phyloP scores from a whole-genome alignment of 2,329 filamentous ascomycete species.

The Pyrenochaeta sp. region DNA sequence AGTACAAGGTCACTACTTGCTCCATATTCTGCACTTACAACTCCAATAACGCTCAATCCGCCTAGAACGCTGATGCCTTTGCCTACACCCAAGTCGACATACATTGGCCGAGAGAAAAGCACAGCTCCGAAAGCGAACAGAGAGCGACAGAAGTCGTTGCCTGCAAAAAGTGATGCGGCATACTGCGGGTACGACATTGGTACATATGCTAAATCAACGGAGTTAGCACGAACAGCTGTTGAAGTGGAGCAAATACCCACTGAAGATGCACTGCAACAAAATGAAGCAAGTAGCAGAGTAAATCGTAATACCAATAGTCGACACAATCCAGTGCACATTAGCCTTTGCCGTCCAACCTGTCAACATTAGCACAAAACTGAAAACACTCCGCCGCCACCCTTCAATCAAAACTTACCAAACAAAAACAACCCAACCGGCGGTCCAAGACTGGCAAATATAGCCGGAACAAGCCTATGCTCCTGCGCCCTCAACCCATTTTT shows the following conservation, averaged over 20 bases:
- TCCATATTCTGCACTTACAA: constrained; percentile 51
- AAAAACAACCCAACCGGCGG: constrained; percentile 27
- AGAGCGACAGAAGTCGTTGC: constrained; percentile 63
- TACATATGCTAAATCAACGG: constrained; percentile 58
- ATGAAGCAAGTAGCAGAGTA: constrained; percentile 50
- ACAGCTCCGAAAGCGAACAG: constrained; percentile 66
- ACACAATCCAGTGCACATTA: constrained; percentile 63
- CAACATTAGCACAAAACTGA: neutral
- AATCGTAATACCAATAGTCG: constrained; percentile 59
- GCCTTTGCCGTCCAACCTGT: constrained; percentile 68
- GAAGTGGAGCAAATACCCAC: constrained; percentile 2
- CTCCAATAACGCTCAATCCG: constrained; percentile 46
- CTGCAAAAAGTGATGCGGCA: constrained; percentile 61
- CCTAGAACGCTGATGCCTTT: constrained; percentile 65
- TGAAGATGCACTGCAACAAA: constrained; percentile 58
- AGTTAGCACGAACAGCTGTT: constrained; percentile 1
- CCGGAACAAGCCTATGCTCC: constrained; percentile 23
- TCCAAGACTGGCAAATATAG: constrained; percentile 16
- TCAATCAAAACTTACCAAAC: constrained; percentile 11
- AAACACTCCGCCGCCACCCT: neutral
- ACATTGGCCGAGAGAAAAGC: constrained; percentile 66
- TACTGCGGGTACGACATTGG: constrained; percentile 66
- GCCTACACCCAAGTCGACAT: constrained; percentile 64
- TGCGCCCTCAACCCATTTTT: constrained; percentile 17
- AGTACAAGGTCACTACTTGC: neutral